These are phyloP conservation scores for Thermoascus crustaceus DNA, from an alignment of 2,329 filamentous ascomycete species.

Conservation along the genomic window DNA sequence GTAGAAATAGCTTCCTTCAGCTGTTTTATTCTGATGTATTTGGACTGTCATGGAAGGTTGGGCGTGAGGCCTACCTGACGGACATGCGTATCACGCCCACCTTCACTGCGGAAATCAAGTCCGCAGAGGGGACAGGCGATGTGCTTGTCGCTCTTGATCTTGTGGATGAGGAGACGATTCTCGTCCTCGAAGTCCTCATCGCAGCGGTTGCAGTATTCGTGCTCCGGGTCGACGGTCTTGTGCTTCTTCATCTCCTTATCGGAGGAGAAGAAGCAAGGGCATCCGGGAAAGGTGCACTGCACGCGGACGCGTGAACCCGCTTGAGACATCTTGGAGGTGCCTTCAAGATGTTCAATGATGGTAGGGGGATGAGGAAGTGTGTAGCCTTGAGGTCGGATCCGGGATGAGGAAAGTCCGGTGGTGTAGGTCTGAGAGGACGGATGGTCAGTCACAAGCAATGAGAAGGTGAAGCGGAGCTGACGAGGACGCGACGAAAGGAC, in stretches of 20 bases:
- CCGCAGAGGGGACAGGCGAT: constrained; percentile 51
- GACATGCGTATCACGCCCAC: constrained; percentile 47
- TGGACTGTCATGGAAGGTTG: background rate
- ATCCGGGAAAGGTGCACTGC: constrained; percentile 40
- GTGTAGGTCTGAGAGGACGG: background rate
- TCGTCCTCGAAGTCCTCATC: constrained; percentile 40
- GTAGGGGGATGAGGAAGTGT: no score
- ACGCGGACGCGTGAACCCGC: constrained; percentile 17
- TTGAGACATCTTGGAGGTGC: constrained; percentile 8
- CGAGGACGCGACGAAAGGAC: background rate
- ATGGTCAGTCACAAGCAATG: background rate
- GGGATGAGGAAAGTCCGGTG: no score
- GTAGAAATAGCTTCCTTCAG: background rate
- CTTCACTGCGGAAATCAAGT: constrained; percentile 46
- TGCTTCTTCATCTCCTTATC: constrained; percentile 43
- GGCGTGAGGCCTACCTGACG: constrained; percentile 34
- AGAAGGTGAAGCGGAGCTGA: background rate
- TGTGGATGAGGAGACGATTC: constrained; percentile 41
- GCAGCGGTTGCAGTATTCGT: constrained; percentile 36
- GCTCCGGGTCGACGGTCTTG: constrained; percentile 36
- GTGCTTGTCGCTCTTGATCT: constrained; percentile 38
- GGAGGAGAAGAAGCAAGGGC: constrained; percentile 39
- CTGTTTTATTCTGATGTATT: background rate
- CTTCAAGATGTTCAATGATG: background rate
- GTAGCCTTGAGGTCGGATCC: no score